Percentiles rank a stretch among this genome's conserved stretches.
These are phyloP conservation scores for Smallanthus sonchifolius DNA, from an alignment of 129 eudicot species.

Conservation along the genomic window DNA sequence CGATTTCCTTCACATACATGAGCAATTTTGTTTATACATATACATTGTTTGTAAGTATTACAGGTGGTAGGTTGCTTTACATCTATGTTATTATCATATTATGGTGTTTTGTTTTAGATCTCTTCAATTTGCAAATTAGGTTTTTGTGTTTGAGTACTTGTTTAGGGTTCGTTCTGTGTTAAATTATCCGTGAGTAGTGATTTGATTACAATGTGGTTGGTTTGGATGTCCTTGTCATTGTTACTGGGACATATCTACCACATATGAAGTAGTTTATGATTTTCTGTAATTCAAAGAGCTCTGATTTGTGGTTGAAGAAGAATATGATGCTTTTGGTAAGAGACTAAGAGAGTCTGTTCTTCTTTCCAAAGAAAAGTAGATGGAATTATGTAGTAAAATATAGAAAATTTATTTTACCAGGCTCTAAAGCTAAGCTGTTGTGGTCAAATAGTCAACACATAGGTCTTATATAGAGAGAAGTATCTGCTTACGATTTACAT, in stretches of 20 bases:
- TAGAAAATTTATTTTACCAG: neutral
- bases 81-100: neutral
- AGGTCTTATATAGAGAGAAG: neutral
- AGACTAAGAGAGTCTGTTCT: neutral
- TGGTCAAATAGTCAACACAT: neutral
- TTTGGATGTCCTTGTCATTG: neutral
- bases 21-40: neutral
- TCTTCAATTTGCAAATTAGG: constrained; percentile 15
- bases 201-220: constrained; percentile 8
- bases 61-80: neutral
- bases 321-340: neutral
- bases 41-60: constrained; percentile 4
- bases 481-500: neutral
- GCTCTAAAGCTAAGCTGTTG: neutral
- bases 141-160: constrained; percentile 3
- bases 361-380: neutral
- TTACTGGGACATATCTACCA: neutral
- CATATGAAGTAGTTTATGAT: neutral
- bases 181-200: neutral
- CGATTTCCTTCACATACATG: neutral
- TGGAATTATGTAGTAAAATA: neutral
- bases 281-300: neutral
- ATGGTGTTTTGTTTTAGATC: neutral
- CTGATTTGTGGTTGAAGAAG: neutral
- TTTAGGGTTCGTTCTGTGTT: neutral